Evolutionary conservation across 2,329 filamentous ascomycete species (phyloP).

Genomic region (Byssothecium circinans): DNA sequence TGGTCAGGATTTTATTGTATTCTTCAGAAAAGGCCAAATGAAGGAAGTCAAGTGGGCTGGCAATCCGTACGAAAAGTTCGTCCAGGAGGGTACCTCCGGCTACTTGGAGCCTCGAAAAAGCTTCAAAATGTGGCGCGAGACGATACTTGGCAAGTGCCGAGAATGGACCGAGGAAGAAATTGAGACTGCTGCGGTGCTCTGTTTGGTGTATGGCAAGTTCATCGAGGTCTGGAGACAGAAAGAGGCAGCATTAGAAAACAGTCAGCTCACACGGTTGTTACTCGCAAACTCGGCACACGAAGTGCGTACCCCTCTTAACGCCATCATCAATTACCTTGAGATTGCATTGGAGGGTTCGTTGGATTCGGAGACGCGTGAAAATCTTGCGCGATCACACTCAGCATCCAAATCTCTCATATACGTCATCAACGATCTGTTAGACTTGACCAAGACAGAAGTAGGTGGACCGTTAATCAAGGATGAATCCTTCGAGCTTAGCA

Average conservation of each 20-base stretch:
- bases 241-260: slow-evolving; percentile 79
- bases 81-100: slow-evolving; percentile 70
- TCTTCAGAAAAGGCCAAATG: slow-evolving; percentile 77
- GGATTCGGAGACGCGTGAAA: slow-evolving; percentile 81
- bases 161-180: slow-evolving; percentile 90
- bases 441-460: slow-evolving; percentile 85
- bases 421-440: slow-evolving; percentile 88
- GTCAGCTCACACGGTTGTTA: slow-evolving; percentile 74
- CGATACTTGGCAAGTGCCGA: slow-evolving; percentile 75
- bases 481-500: slow-evolving; percentile 72
- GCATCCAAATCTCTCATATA: slow-evolving; percentile 92
- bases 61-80: slow-evolving; percentile 79
- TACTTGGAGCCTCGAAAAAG: slow-evolving; percentile 78
- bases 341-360: slow-evolving; percentile 82
- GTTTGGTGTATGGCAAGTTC: slow-evolving; percentile 84
- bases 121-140: slow-evolving; percentile 81
- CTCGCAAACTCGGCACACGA: slow-evolving; percentile 90
- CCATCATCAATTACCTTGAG: slow-evolving; percentile 92
- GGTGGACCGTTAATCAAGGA: slow-evolving; percentile 77
- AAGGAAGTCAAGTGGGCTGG: slow-evolving; percentile 83
- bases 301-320: slow-evolving; percentile 86
- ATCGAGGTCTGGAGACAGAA: slow-evolving; percentile 94
- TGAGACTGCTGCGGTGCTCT: slow-evolving; percentile 84
- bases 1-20: slow-evolving; percentile 84
- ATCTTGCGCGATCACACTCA: slow-evolving; percentile 80